These are phyloP conservation scores for Cicer arietinum DNA, from an alignment of 306 rosid genomes.

Conservation along the genomic window DNA sequence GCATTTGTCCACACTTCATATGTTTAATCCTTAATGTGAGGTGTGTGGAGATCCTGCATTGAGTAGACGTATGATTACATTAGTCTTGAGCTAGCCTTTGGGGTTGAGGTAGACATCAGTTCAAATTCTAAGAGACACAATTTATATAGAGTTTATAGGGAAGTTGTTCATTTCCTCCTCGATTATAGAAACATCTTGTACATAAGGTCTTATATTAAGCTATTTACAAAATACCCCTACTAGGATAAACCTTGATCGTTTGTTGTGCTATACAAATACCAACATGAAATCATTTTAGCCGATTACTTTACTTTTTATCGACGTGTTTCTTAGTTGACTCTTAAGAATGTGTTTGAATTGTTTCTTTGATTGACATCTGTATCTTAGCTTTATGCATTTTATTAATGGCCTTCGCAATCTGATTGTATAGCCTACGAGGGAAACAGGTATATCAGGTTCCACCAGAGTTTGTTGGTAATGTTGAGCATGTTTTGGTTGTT, in stretches of 20 bases:
- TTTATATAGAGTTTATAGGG: too few relatives aligned
- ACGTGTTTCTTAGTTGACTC: not conserved
- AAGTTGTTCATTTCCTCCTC: not conserved
- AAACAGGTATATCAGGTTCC: slow-evolving; percentile 76
- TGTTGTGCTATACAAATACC: not conserved
- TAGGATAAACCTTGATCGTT: not conserved
- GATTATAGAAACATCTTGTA: not conserved
- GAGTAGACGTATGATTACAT: too few relatives aligned
- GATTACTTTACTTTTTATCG: slow-evolving; percentile 5
- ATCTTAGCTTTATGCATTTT: slow-evolving; percentile 33
- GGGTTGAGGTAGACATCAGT: too few relatives aligned
- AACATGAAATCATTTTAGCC: not conserved
- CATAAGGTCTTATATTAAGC: not conserved
- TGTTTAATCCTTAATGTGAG: too few relatives aligned
- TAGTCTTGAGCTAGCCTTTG: too few relatives aligned
- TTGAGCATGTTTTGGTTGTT: slow-evolving; percentile 79
- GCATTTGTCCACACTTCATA: too few relatives aligned
- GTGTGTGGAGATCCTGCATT: too few relatives aligned
- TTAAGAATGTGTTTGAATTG: slow-evolving; percentile 24
- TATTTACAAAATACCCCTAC: not conserved
- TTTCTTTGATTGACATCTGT: slow-evolving; percentile 28
- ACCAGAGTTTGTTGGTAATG: slow-evolving; percentile 76
- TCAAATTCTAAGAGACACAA: too few relatives aligned
- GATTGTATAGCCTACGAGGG: slow-evolving; percentile 76
- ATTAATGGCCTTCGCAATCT: slow-evolving; percentile 40